Evolutionary conservation across 2,329 filamentous ascomycete species (phyloP).

Genomic region (Colletotrichum sp.): DNA sequence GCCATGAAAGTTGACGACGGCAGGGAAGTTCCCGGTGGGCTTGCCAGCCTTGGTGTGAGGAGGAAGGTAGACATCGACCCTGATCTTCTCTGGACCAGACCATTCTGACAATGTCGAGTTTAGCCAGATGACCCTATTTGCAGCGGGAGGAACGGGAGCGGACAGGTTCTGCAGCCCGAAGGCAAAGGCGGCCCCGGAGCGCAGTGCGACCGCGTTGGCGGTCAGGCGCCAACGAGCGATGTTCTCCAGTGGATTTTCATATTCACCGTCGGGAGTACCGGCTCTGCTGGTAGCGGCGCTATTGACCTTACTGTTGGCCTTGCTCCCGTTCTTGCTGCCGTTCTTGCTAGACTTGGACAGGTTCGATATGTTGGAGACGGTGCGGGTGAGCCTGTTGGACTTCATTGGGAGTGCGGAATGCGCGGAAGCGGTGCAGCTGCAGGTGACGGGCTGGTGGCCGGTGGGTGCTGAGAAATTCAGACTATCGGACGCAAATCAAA

Average conservation of each 20-base stretch:
- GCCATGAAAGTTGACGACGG: conserved; percentile 67
- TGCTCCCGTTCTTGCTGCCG: conserved; percentile 1
- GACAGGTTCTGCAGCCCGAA: conserved; percentile 46
- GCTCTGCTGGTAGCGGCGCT: conserved; percentile 28
- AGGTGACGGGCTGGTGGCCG: not conserved
- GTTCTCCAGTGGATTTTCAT: conserved; percentile 48
- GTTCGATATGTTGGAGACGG: conserved; percentile 2
- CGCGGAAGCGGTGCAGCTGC: not conserved
- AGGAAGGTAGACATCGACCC: conserved; percentile 52
- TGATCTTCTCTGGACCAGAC: conserved; percentile 43
- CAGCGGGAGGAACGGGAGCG: conserved; percentile 42
- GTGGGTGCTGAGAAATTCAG: not conserved
- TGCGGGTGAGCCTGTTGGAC: not conserved
- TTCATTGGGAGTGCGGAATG: conserved; percentile 10
- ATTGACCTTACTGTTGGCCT: conserved; percentile 8
- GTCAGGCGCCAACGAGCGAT: conserved; percentile 49
- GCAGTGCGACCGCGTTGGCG: conserved; percentile 47
- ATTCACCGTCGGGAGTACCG: conserved; percentile 32
- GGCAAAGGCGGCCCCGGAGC: conserved; percentile 48
- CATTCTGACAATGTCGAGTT: conserved; percentile 45
- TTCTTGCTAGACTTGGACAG: not conserved
- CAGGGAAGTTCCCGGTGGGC: conserved; percentile 25
- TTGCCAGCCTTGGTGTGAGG: conserved; percentile 19
- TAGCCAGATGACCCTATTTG: conserved; percentile 43
- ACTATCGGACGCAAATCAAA: not conserved